A percentile compares a stretch with the other conserved stretches of the same genome.
Conservation (phyloP, 2,329 filamentous ascomycete genomes). For the Akanthomyces lecanii region DNA sequence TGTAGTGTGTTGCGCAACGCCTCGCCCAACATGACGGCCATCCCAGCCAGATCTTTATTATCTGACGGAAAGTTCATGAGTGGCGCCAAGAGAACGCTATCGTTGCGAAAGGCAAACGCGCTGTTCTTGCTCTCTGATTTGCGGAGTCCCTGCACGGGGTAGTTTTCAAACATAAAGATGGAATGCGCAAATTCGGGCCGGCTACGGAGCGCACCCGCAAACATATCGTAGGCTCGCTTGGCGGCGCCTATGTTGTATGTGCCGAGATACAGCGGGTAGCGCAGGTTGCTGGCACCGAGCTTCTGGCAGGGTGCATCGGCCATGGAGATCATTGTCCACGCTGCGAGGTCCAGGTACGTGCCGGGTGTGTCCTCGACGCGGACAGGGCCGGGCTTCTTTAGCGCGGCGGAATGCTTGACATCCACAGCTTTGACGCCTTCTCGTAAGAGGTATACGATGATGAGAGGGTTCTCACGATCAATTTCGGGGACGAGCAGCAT, state of each 20-base stretch:
- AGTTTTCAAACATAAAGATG: constrained; percentile 43
- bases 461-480: constrained; percentile 40
- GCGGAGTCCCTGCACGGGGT: constrained; percentile 42
- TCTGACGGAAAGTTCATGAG: constrained; percentile 33
- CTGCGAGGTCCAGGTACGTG: constrained; percentile 41
- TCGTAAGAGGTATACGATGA: constrained; percentile 39
- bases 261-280: constrained; percentile 42
- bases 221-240: constrained; percentile 30
- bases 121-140: constrained; percentile 30
- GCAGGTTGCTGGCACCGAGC: constrained; percentile 34
- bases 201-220: constrained; percentile 26
- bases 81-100: constrained; percentile 39
- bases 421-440: constrained; percentile 39
- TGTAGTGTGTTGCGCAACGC: constrained; percentile 34
- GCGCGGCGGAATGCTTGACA: constrained; percentile 37
- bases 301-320: constrained; percentile 39
- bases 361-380: constrained; percentile 29
- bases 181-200: constrained; percentile 27
- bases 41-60: constrained; percentile 27
- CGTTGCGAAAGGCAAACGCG: constrained; percentile 44
- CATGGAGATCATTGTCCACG: constrained; percentile 38
- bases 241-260: constrained; percentile 33
- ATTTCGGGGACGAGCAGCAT: constrained; percentile 38
- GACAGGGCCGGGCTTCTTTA: constrained; percentile 38
- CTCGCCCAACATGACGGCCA: constrained; percentile 33